A percentile compares a stretch with the other conserved stretches of the same genome.
Evolutionary conservation across 352 stramenopile species (phyloP).

Genomic region (Discostella stelligera): DNA sequence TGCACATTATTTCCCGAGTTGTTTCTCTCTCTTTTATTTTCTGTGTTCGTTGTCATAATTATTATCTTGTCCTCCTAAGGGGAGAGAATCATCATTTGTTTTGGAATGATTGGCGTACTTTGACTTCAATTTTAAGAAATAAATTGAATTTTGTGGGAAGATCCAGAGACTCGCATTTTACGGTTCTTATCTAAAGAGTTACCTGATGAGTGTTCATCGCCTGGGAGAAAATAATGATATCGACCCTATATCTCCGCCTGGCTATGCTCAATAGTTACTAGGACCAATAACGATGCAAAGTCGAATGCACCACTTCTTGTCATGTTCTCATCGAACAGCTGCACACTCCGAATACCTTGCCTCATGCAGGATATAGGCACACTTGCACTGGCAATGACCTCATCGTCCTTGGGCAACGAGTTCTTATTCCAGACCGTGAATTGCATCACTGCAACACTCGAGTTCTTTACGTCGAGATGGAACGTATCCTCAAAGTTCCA

Average conservation of each 20-base stretch:
- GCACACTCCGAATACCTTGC: conserved; percentile 73
- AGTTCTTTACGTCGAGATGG: conserved; percentile 73
- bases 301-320: conserved; percentile 73
- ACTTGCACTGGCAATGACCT: conserved; percentile 74
- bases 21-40: too few relatives aligned
- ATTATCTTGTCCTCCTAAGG: too few relatives aligned
- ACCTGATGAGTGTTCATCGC: not conserved
- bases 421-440: conserved; percentile 79
- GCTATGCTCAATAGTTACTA: conserved; percentile 56
- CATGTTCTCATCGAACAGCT: conserved; percentile 76
- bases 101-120: too few relatives aligned
- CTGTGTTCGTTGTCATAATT: too few relatives aligned
- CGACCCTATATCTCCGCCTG: conserved; percentile 43
- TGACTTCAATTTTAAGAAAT: too few relatives aligned
- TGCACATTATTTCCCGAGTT: too few relatives aligned
- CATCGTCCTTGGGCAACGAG: conserved; percentile 51
- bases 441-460: conserved; percentile 70
- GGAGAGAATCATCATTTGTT: too few relatives aligned
- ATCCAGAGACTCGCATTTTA: not conserved
- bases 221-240: too few relatives aligned
- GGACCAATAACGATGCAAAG: conserved; percentile 77
- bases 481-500: conserved; percentile 76
- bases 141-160: too few relatives aligned
- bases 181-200: not conserved
- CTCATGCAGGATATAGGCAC: conserved; percentile 80